A percentile compares a stretch with the other conserved stretches of the same genome.
Conservation (phyloP, 495 filamentous ascomycete genomes). For the Podospora bellae-mahoneyi region DNA sequence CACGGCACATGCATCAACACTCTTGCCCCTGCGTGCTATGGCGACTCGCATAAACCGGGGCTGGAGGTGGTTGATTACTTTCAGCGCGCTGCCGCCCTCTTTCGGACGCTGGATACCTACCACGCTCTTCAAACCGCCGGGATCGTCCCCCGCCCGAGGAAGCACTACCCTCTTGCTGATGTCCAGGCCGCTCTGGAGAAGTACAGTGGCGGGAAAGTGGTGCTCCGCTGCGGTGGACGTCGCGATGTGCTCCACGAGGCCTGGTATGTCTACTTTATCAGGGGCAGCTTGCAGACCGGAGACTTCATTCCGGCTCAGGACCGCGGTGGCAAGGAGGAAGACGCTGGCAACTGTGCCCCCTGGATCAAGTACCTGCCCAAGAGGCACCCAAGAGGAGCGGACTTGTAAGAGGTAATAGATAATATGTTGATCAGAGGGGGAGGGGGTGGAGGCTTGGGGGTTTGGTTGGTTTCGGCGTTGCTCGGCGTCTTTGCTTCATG, state of each 20-base stretch:
- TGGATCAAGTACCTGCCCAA: slow-evolving; percentile 43
- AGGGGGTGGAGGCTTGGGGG: neutral
- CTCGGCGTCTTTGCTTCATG: neutral
- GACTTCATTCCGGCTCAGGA: slow-evolving; percentile 59
- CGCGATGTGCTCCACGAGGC: slow-evolving; percentile 64
- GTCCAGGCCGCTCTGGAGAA: slow-evolving; percentile 62
- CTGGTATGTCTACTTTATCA: slow-evolving; percentile 82
- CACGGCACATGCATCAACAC: slow-evolving; percentile 76
- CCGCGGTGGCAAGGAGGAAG: slow-evolving; percentile 29
- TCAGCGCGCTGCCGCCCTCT: slow-evolving; percentile 54
- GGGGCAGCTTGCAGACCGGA: slow-evolving; percentile 71
- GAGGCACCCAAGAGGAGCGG: slow-evolving; percentile 19
- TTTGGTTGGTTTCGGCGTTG: slow-evolving; percentile 4
- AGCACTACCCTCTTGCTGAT: slow-evolving; percentile 60
- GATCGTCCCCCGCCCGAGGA: slow-evolving; percentile 58
- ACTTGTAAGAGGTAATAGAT: neutral
- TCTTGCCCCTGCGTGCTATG: slow-evolving; percentile 70
- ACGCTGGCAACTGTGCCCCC: slow-evolving; percentile 36
- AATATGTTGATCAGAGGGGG: neutral
- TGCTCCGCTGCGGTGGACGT: slow-evolving; percentile 59
- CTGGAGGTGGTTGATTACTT: slow-evolving; percentile 65
- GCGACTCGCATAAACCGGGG: slow-evolving; percentile 51
- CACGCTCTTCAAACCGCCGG: slow-evolving; percentile 58
- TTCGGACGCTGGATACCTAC: slow-evolving; percentile 55
- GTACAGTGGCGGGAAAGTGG: slow-evolving; percentile 63